Base-by-base conservation (phyloP, 164 flowering plant genomes). In the Vitis riparia region DNA sequence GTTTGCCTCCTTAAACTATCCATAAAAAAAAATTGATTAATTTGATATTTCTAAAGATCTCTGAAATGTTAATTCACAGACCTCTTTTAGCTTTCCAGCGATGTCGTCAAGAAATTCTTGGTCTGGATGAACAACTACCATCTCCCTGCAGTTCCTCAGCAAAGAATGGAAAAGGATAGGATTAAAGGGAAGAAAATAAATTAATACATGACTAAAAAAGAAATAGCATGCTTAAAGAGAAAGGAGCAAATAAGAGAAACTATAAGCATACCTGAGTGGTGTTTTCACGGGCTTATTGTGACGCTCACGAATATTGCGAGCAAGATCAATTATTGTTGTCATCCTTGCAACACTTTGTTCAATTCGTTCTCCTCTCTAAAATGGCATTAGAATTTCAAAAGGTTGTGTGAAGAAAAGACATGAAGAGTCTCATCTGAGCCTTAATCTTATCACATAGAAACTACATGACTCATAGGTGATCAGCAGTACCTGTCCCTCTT, bases 241-340 rank as follows among this genome's bases (percentile, higher is more conserved):
- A 32, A 13, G 14, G 16, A 51, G 13, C 7, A 58, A 15, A 65
- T 1, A 30, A 66, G 9, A 60, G 13, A 68, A 65, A 55, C 6
- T n/a, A 69, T 47, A 55, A 68, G 13, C 74, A 71, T 37, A 91
- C 98, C 80, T 89, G 32, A 93, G 91, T 16, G 99, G 99, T n/a
- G 95, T 75, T 81, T 93, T 96, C 27, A 93, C 80, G 70, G 99
- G 97, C 76, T 89, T 89, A 83, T 87, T 89, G 77, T 96, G 93
- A 15, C 96, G 93, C 75, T 93, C 98, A 50, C 99, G 97, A 55
- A 93, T 93, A 68, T 90, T 96, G 8, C 99, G 92, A 10, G 92
- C 98, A 73, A 90, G 97, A 82, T 96, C 99, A 81, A 96, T 91
- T 67, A 93, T 83, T 11, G 87, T 96, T 91, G 86, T 96, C 98